Base-by-base conservation (phyloP, 2,329 filamentous ascomycete species). In the Xylogone sp. region DNA sequence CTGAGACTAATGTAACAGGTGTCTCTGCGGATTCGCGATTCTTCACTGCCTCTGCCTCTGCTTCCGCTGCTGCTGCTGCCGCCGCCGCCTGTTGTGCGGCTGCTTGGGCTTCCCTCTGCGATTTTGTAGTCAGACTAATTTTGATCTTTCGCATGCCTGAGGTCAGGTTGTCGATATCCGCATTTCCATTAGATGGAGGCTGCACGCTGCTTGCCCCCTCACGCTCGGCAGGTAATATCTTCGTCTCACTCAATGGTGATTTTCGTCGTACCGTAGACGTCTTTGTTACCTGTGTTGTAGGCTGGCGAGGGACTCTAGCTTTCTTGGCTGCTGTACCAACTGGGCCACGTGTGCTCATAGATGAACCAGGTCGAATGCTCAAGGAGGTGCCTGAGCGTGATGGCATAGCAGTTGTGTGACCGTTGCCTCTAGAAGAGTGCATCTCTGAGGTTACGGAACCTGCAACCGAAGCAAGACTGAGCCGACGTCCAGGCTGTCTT, bases 81-180 rank as follows among this genome's bases (percentile, higher is more conserved):
- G n/a, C n/a, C n/a, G n/a, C n/a, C n/a, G n/a, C n/a, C n/a, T n/a
- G n/a, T n/a, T 64, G 62, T 48, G 75, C 75, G 21, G 72, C 75
- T 1, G 77, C 79, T 46, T 39, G 34, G 12, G 34, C 34, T 16
- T 82, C 81, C 58, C 75, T 77, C 59, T 83, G 78, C 39, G 80
- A 73, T 53, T 82, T 75, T 1, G 80, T 64, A 39, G 84, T 71
- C 21, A 85, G 64, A 48, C 79, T 84, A 59, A 86, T 81, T 62
- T 79, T 83, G 52, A 86, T 80, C 64, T 78, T 83, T 63, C 79
- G 83, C 75, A 85, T 79, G 1, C 79, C 77, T 31, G 71, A 73
- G 0, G 81, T 78, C 54, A 86, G 72, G 46, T 69, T 75, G 49
- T 84, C 79, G 31, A 86, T 62, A 46, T 76, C 76, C 45, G 60